Base-by-base conservation (phyloP, 345 rosid species). In the Cardiospermum halicacabum region DNA sequence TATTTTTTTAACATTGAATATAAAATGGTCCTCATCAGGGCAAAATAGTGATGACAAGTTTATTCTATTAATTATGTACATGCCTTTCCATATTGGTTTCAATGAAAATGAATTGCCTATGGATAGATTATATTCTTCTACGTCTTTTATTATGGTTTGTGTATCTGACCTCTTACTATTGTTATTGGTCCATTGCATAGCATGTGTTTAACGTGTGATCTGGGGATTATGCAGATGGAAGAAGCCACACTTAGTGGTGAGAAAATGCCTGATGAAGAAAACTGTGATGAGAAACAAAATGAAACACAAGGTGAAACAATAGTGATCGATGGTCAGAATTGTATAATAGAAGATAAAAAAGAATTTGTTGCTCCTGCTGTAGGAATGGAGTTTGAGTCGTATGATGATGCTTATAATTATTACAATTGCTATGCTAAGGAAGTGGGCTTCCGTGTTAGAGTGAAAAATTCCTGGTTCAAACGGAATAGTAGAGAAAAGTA, bases 321-420 rank as follows among this genome's bases (percentile, higher is more conserved):
- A 42, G 76, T 66, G 22, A 65, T 67, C 32, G 80, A 82, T 64
- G 75, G 69, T 69, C 74, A 63, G 57, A 69, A 48, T 21, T 75
- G 74, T 28, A 54, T 60, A 48, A 62, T 56, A 24, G 72, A 56
- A 36, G 85, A 70, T n/a, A 75, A 78, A 62, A 86, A 81, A 55
- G 83, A 84, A 57, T 86, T 84, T 47, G 86, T 81, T 49, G 77
- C 89, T 4, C 96, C 96, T 1, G 84, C 87, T 3, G 78, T 86
- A 13, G 91, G 93, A n/a, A 81, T 86, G 93, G 96, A 89, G 78
- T 86, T 89, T 56, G 92, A 89, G 59, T 75, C 93, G 0, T 86
- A 86, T 37, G 91, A 89, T 49, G 96, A 86, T 75, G 91, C 87
- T 11, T 89, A 89, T 71, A 83, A 84, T 78, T 89, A 86, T 68